Evolutionary conservation across 1,284 basidiomycete genomes (phyloP), one percentile per base, ranked within the genome.

Genomic region (Phellinidium pouzarii): DNA sequence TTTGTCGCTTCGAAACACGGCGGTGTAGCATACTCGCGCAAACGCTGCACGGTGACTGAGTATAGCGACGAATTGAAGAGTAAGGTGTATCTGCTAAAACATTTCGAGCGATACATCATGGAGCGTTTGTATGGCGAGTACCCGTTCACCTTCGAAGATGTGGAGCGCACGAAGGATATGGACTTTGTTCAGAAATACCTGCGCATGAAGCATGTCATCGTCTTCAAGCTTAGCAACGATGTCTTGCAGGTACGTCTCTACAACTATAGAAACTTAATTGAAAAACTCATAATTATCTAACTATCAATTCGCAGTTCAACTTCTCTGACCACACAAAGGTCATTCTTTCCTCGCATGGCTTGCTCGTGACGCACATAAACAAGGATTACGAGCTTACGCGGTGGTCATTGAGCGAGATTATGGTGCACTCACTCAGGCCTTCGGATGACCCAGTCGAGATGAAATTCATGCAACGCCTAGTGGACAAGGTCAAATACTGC

Each of bases 251-350:
- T 89, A 55, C 49, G 77, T 65, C 53, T 40, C 8, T 20, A 53
- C 48, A 22, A 17, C 36, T 38, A 50, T n/a, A 36, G 43, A 26
- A 23, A 36, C 42, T 37, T 49, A 43, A 44, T 42, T 50, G 25
- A 17, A 14, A 12, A 20, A 38, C 7, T 26, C 56, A 8, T 40
- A 36, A 22, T 26, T 5, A 27, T 48, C 20, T 56, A 43, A 34
- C 59, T 26, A 31, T 25, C 23, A 44, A 29, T 34, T 49, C n/a
- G 29, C 65, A 96, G 91, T 95, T 98, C 79, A 99, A 98, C 75
- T 98, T 97, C 68, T 92, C 91, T 70, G 95, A 99, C 71, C 95
- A 99, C 72, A 89, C 90, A 37, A 99, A 99, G 68, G 71, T 98
- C 53, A 85, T 99, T 56, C 74, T 98, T 50, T 92, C 91, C 5